Conservation (phyloP, 108 stramenopile genomes). For the Cyclotella distinguenda region DNA sequence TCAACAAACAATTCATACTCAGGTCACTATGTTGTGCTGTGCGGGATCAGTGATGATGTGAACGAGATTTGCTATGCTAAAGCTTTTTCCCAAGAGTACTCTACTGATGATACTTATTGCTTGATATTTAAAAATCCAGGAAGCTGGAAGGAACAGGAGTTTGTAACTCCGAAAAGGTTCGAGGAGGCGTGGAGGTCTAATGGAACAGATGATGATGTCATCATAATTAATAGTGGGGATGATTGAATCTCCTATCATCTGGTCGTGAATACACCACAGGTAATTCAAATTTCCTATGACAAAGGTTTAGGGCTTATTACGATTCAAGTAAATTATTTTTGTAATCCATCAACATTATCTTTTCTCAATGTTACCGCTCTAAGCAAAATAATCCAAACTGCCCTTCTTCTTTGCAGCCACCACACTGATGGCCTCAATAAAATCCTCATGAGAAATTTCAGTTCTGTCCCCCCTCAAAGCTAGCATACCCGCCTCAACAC, state of each 20-base stretch:
- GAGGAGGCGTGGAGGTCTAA: slow-evolving; percentile 67
- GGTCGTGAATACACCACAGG: no score
- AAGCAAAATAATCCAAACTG: slow-evolving; percentile 95
- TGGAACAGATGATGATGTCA: slow-evolving; percentile 80
- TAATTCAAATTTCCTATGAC: no score
- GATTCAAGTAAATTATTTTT: no score
- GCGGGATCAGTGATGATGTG: slow-evolving; percentile 54
- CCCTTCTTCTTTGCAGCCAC: slow-evolving; percentile 99
- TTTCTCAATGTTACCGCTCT: slow-evolving; percentile 7
- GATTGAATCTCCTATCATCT: no score
- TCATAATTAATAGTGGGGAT: slow-evolving; percentile 68
- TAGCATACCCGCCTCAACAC: slow-evolving; percentile 98
- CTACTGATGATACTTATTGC: slow-evolving; percentile 16
- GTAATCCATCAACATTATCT: neutral
- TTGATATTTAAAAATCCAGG: slow-evolving; percentile 51
- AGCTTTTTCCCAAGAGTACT: slow-evolving; percentile 13
- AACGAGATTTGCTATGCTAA: slow-evolving; percentile 31
- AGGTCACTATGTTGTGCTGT: slow-evolving; percentile 74
- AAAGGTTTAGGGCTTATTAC: no score
- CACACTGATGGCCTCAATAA: slow-evolving; percentile 96
- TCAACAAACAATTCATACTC: slow-evolving; percentile 29
- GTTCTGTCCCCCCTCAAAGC: slow-evolving; percentile 84
- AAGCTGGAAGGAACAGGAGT: slow-evolving; percentile 22
- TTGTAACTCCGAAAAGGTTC: slow-evolving; percentile 49
- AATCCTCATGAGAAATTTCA: slow-evolving; percentile 93